phyloP scores from a whole-genome alignment of 23 red algal species.

The Gracilaria vermiculophylla region DNA sequence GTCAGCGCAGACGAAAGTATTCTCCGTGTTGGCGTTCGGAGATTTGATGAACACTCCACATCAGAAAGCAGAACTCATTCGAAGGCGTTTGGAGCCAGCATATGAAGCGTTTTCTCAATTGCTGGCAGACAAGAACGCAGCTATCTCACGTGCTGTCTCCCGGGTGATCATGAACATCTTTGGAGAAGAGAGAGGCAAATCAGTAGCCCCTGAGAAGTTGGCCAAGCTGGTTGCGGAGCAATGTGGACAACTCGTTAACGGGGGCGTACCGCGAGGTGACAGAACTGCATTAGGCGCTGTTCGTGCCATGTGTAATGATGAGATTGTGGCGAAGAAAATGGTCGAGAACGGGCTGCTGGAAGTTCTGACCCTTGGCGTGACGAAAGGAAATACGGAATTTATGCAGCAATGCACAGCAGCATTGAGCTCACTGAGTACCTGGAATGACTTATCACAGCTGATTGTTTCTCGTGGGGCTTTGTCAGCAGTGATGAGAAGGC shows the following conservation, averaged over 20 bases:
- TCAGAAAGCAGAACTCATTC: slow-evolving; percentile 61
- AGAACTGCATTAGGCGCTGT: slow-evolving; percentile 28
- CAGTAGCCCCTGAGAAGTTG: background rate
- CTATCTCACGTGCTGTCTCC: slow-evolving; percentile 15
- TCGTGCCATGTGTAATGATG: slow-evolving; percentile 58
- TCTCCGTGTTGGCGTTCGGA: slow-evolving; percentile 41
- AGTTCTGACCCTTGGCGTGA: slow-evolving; percentile 26
- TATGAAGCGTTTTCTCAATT: slow-evolving; percentile 48
- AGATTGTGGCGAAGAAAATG: slow-evolving; percentile 29
- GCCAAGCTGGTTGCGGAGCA: slow-evolving; percentile 25
- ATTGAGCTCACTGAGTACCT: background rate
- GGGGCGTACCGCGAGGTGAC: slow-evolving; percentile 18
- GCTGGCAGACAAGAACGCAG: slow-evolving; percentile 25
- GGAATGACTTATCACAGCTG: background rate
- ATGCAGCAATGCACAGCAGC: slow-evolving; percentile 32
- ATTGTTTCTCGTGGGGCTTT: slow-evolving; percentile 38
- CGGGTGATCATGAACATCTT: slow-evolving; percentile 21
- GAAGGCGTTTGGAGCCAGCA: slow-evolving; percentile 28
- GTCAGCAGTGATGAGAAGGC: slow-evolving; percentile 20
- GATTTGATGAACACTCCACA: slow-evolving; percentile 60
- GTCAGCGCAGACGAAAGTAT: slow-evolving; percentile 23
- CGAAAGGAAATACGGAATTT: slow-evolving; percentile 43
- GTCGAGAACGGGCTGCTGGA: slow-evolving; percentile 55
- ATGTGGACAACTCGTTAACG: slow-evolving; percentile 40
- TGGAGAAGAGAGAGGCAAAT: background rate